Percentiles rank a stretch among this genome's conserved stretches.
These are phyloP conservation scores for Phtheirospermum japonicum DNA, from an alignment of 257 asterid genomes.

Conservation along the genomic window DNA sequence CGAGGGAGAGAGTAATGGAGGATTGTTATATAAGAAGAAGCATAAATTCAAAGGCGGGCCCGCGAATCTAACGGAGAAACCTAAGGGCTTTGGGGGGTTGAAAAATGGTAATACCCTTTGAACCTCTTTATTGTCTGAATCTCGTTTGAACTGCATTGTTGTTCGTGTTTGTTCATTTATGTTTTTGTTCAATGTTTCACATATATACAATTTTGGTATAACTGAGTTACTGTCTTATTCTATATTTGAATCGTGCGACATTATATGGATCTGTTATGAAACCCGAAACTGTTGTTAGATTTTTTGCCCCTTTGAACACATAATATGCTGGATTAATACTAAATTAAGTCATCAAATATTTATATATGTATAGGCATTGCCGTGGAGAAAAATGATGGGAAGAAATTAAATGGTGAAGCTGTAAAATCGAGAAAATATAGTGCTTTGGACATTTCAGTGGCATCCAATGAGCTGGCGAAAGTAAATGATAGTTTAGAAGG, in stretches of 20 bases:
- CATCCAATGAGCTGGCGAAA: conserved; percentile 30
- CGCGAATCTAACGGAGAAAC: conserved; percentile 44
- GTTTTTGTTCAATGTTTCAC: conserved; percentile 21
- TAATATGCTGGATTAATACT: background rate
- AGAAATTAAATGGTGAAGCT: conserved; percentile 30
- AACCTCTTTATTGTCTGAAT: conserved; percentile 22
- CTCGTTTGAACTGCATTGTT: conserved; percentile 7
- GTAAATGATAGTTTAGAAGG: conserved; percentile 32
- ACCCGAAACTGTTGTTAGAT: too few relatives aligned
- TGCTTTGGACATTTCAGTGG: conserved; percentile 24
- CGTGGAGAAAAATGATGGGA: conserved; percentile 26
- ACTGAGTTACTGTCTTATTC: too few relatives aligned
- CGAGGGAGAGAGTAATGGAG: conserved; percentile 34
- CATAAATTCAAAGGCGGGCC: conserved; percentile 47
- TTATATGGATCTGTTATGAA: too few relatives aligned
- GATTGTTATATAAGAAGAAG: conserved; percentile 61
- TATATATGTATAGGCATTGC: conserved; percentile 10
- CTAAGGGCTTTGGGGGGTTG: conserved; percentile 58
- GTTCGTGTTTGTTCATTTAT: conserved; percentile 5
- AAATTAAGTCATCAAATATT: conserved; percentile 6
- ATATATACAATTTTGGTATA: too few relatives aligned
- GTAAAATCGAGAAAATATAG: conserved; percentile 34
- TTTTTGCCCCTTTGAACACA: background rate
- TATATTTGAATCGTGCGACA: background rate
- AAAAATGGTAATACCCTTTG: conserved; percentile 42